These are phyloP conservation scores for Rhododendron ferrugineum DNA, from an alignment of 148 eudicot genomes.

Conservation along the genomic window DNA sequence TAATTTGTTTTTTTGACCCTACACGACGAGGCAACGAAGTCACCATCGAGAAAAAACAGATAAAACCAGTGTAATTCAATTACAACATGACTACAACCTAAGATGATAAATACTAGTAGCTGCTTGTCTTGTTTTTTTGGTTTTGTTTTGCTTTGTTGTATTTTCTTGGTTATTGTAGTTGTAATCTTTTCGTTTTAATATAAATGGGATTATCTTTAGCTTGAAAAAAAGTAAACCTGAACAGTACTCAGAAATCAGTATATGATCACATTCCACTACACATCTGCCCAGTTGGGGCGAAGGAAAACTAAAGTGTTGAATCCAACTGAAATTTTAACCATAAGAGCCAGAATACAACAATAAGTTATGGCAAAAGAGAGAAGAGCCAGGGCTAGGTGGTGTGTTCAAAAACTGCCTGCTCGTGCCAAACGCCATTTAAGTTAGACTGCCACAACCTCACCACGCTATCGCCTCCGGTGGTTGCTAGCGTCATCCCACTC, in stretches of 20 bases:
- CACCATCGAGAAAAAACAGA: background rate
- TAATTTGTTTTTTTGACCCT: background rate
- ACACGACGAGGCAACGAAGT: background rate
- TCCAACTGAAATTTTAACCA: background rate
- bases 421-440: constrained; percentile 87
- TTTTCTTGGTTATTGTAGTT: no score
- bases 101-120: background rate
- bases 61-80: background rate
- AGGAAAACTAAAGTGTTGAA: background rate
- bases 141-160: no score
- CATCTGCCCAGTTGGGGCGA: background rate
- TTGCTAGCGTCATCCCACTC: constrained; percentile 98
- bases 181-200: no score
- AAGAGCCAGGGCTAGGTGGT: constrained; percentile 6
- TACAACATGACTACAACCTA: background rate
- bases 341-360: background rate
- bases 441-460: constrained; percentile 92
- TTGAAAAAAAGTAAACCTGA: background rate
- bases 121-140: no score
- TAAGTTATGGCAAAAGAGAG: background rate
- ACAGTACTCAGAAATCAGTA: background rate
- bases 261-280: background rate
- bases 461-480: constrained; percentile 63
- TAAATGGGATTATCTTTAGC: no score
- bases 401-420: constrained; percentile 67